Evolutionary conservation across 2,329 filamentous ascomycete species (phyloP), one percentile per base, ranked within the genome.

Genomic region (Trichoderma atroviride): DNA sequence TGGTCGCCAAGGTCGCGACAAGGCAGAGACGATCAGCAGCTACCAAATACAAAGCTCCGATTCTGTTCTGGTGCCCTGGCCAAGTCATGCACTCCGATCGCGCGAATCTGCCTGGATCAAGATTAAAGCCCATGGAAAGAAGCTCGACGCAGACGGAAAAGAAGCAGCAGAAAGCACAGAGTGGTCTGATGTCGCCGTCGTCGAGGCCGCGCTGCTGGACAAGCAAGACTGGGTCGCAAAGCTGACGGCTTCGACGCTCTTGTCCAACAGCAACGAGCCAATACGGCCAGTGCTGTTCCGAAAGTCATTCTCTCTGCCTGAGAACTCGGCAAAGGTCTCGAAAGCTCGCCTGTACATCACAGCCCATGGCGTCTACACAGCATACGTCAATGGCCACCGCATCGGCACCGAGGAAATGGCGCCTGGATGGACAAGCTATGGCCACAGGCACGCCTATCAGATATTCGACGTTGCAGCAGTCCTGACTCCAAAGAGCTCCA

Each of bases 351-450:
- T 86, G 0, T 86, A 86, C 63, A 82, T 85, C 52, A 85, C 83
- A 0, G 78, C 79, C 0, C 75, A 81, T 1, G 84, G 85, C 0
- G 65, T 86, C 0, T 86, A 84, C 64, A 78, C 82, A 52, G 82
- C 81, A 0, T 79, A 80, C 37, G 82, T 87, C 70, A 86, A 87
- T 61, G 84, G 83, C 0, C 69, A 75, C 0, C 74, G 75, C 5
- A 79, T 85, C 2, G 81, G 81, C 0, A 79, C 81, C 40, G 68
- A 76, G 5, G 78, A 81, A 5, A 76, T 87, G 43, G 82, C 85
- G 24, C 86, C 86, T 0, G 85, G 86, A 0, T 88, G 85, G 83
- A 82, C 83, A 55, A 81, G 81, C 3, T 88, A 88, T 71, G 76
- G 81, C 0, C 75, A 83, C 58, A 79, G 86, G 0, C 80, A 84